phyloP scores from a whole-genome alignment of 305 asterid species.

The Plantago lanceolata region DNA sequence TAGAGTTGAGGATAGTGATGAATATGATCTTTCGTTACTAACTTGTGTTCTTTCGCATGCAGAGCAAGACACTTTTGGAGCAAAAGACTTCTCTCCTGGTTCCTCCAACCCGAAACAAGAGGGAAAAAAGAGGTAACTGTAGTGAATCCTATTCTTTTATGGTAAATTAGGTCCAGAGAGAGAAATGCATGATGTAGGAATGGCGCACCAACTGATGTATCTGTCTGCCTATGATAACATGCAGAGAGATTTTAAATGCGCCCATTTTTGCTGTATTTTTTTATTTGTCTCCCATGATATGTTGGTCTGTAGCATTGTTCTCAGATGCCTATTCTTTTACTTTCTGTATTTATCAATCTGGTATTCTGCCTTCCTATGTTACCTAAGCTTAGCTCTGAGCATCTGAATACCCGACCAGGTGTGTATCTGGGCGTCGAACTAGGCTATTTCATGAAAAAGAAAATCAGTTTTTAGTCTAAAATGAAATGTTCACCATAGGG shows the following conservation, averaged over 20 bases:
- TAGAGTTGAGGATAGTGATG: background rate
- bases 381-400: no score
- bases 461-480: no score
- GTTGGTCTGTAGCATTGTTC: background rate
- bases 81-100: slow-evolving; percentile 29
- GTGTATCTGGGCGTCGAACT: no score
- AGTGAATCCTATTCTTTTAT: slow-evolving; percentile 3
- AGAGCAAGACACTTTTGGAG: slow-evolving; percentile 38
- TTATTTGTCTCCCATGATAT: no score
- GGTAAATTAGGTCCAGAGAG: slow-evolving; percentile 1
- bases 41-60: slow-evolving; percentile 18
- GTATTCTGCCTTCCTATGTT: background rate
- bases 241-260: no score
- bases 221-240: no score
- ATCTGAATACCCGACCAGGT: no score
- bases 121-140: slow-evolving; percentile 55
- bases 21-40: background rate
- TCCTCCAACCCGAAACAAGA: slow-evolving; percentile 37
- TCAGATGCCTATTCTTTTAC: slow-evolving; percentile 7
- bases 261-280: no score
- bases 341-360: slow-evolving; percentile 6
- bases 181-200: slow-evolving; percentile 12
- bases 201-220: background rate
- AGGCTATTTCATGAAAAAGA: no score
- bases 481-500: no score